A percentile compares a stretch with the other conserved stretches of the same genome.
Conservation (phyloP, 768 basidiomycete genomes). For the Podaxis sp. region DNA sequence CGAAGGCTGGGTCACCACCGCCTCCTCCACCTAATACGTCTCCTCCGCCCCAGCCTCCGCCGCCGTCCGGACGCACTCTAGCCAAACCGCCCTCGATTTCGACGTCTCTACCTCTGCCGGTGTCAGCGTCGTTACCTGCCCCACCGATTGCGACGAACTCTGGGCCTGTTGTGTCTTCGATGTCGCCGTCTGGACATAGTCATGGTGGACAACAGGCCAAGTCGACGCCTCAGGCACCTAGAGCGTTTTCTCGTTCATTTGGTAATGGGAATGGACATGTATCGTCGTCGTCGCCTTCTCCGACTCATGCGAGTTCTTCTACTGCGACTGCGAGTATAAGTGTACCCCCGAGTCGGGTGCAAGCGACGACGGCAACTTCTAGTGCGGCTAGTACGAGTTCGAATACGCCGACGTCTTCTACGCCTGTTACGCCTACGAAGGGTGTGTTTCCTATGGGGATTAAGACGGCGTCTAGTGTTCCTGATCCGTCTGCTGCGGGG, state of each 20-base stretch:
- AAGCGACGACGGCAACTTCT: background rate
- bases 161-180: background rate
- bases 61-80: background rate
- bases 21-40: slow-evolving; percentile 6
- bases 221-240: background rate
- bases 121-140: background rate
- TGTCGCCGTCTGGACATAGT: background rate
- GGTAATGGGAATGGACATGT: background rate
- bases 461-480: background rate
- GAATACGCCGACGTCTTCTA: slow-evolving; percentile 3
- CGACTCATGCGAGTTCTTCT: background rate
- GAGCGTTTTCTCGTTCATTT: background rate
- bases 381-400: background rate
- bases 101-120: background rate
- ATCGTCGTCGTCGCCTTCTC: background rate
- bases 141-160: background rate
- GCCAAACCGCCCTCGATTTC: background rate
- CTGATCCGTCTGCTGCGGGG: background rate
- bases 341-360: background rate
- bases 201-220: background rate
- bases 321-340: background rate
- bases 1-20: background rate
- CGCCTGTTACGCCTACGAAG: background rate
- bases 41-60: slow-evolving; percentile 4
- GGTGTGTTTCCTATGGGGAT: background rate